Evolutionary conservation across 78 protist species (phyloP), one percentile per base, ranked within the genome.

Genomic region (Speleostelium caveatum): DNA sequence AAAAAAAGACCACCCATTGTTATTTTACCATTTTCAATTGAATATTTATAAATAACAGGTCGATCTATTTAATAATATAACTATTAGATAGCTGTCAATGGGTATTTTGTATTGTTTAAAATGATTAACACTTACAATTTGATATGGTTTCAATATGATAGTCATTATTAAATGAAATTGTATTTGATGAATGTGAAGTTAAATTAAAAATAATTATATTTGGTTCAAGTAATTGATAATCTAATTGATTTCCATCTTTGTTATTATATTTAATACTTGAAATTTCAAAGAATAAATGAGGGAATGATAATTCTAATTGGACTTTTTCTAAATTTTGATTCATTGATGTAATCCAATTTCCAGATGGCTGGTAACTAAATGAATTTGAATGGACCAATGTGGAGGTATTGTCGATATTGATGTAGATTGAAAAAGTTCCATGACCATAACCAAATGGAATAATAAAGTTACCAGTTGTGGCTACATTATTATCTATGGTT

Each of bases 1-100:
- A 56, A 6, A 22, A 56, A 56, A 56, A 56, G 62, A 19, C 62
- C 62, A 22, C 24, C 62, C 62, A 56, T 56, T 56, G 62, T 56
- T 19, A 56, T 56, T 24, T 24, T 3, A 56, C 24, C 3, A 56
- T 19, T 32, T 22, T 5, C 30, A 1, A 56, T 56, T 56, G 26
- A 56, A 56, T 56, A 56, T 3, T 56, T 56, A 56, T 56, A 56
- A 56, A 56, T 56, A 3, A 56, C 62, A 24, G 62, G 62, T 24
- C 24, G n/a, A 45, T 45, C 6, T 14, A 45, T 10, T 6, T 14
- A 45, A 45, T 14, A 45, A 6, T 14, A 45, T 45, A 45, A 10
- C 10, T 45, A 14, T 14, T 45, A 45, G 6, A 45, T 45, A 10
- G 10, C 6, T 45, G 53, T 45, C 10, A 45, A 45, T 45, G 10